Base-by-base conservation (phyloP, 2,329 filamentous ascomycete genomes). In the Immersiporthe knoxdaviesiana region DNA sequence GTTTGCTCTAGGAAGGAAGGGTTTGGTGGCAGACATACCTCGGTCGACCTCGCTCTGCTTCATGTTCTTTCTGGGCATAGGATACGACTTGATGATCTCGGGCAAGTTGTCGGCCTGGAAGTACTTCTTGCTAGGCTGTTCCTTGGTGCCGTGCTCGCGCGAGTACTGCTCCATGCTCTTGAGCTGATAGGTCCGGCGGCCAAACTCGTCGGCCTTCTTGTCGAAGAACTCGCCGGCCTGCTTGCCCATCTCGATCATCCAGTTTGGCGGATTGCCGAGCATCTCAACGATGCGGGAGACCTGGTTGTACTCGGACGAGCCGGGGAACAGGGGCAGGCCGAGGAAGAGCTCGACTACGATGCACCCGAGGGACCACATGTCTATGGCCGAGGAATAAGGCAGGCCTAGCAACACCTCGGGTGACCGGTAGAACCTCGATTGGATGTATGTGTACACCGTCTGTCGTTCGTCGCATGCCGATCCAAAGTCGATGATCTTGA, bases 201-300 rank as follows among this genome's bases (percentile, higher is more conserved):
- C 95, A 76, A 93, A 99, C 77, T 99, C 96, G 77, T 99, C 96
- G 72, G 90, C 86, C 50, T 88, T 83, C 81, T 97, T 97, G 80
- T 99, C 95, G 76, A 97, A 99, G 79, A 99, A 99, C 75, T 98
- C 94, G 59, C 93, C 93, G 0, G 95, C 93, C 79, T 99, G 96
- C 81, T 99, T 99, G 75, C 96, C 96, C 87, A 97, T 97, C 78
- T 99, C 96, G 68, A 99, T 87, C 96, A 99, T 99, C 96, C 96
- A 99, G 73, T 94, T 97, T 50, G 94, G 95, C 1, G 96, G 95
- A 73, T 97, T 90, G 14, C 96, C 96, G 11, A 99, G 87, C 96
- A 99, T 99, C 81, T 99, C 96, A 30, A 96, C 94, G 72, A 99
- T 99, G 66, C 96, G 88, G 37, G 95, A 95, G 24, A 99, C 94